Percentiles rank a stretch among this genome's conserved stretches.
Conservation (phyloP, 768 basidiomycete species). For the Suillus luteus region DNA sequence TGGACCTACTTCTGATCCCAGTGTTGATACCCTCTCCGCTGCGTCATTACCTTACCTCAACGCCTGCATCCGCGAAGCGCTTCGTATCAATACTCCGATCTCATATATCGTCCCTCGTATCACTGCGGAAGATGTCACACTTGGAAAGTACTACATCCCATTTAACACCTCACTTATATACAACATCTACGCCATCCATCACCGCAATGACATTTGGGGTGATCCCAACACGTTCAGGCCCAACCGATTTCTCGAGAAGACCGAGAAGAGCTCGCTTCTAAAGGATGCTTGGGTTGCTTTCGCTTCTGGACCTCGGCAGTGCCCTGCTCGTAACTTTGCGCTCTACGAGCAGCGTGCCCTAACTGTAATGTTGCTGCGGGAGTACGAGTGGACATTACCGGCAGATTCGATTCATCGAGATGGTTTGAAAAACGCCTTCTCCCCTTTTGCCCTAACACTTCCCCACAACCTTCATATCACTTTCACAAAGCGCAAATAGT, state of each 20-base stretch:
- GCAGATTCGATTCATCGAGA: constrained; percentile 27
- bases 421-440: constrained; percentile 36
- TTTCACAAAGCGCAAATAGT: constrained; percentile 22
- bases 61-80: constrained; percentile 43
- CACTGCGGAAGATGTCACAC: not conserved
- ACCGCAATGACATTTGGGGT: constrained; percentile 30
- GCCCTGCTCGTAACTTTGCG: constrained; percentile 34
- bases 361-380: constrained; percentile 34
- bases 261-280: not conserved
- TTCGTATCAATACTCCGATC: constrained; percentile 37
- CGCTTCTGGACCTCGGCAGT: constrained; percentile 36
- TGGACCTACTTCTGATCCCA: constrained; percentile 31
- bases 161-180: constrained; percentile 32
- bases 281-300: constrained; percentile 32
- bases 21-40: constrained; percentile 29
- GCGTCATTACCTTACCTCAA: constrained; percentile 31
- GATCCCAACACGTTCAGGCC: constrained; percentile 35
- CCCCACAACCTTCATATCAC: constrained; percentile 36
- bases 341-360: constrained; percentile 37
- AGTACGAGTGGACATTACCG: constrained; percentile 39
- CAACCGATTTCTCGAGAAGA: constrained; percentile 29
- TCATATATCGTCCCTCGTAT: constrained; percentile 26
- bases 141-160: constrained; percentile 37
- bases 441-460: constrained; percentile 37
- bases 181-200: constrained; percentile 37